Evolutionary conservation across 2,329 filamentous ascomycete genomes (phyloP), one percentile per base, ranked within the genome.

Genomic region (Pestalotiopsis fici): DNA sequence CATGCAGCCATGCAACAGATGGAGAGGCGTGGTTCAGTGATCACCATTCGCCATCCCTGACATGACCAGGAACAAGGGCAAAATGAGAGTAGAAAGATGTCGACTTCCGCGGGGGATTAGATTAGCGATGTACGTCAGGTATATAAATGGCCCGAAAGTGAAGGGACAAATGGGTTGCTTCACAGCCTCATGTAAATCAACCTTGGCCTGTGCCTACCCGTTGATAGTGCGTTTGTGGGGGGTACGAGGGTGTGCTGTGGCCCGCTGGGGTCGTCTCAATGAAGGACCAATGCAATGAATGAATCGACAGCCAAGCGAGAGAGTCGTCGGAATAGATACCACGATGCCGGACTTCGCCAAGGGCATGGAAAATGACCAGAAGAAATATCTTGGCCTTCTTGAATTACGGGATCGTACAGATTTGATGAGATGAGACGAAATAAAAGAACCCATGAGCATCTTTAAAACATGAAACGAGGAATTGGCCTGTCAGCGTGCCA

Each of bases 391-490:
- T 28, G 37, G 27, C 55, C 23, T 35, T 35, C 59, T 54, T 31
- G 28, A 31, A 64, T 31, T 64, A 28, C 15, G 15, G 61, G 50
- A 31, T 54, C n/a, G 35, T 43, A 43, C 23, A 18, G 43, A 47
- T 15, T 13, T 18, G 15, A 35, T n/a, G 61, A 56, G 25, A 54
- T 54, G 39, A 54, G 61, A 64, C 25, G 61, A 56, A 61, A 35
- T 23, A 23, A 61, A 35, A 27, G 37, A 64, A 18, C 2, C n/a
- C 21, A 35, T 15, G 18, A 37, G 23, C 18, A 25, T 13, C 27
- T 64, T 11, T 43, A 55, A 64, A 64, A 43, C 21, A 37, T 56
- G 47, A 64, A 64, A 54, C 59, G 31, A 43, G n/a, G 37, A 50
- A 62, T 15, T 28, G 37, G 59, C 28, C 11, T 28, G 57, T 31